These are phyloP conservation scores for Daphne laureola DNA, from an alignment of 441 rosid genomes.

Conservation along the genomic window DNA sequence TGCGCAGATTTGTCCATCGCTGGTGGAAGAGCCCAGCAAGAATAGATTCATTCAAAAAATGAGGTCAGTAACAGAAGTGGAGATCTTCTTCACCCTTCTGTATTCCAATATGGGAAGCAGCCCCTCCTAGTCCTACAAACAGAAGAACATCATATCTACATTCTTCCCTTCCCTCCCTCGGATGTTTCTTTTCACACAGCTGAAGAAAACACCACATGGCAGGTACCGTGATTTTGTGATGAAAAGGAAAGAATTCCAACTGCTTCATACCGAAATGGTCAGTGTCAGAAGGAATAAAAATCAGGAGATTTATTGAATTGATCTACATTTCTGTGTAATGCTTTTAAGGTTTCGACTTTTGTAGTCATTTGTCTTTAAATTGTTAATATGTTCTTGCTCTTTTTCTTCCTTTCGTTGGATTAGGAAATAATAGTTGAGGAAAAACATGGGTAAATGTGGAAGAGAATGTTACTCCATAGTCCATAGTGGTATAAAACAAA, in stretches of 20 bases:
- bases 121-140: slow-evolving; percentile 17
- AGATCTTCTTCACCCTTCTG: slow-evolving; percentile 73
- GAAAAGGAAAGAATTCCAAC: slow-evolving; percentile 14
- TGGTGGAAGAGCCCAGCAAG: slow-evolving; percentile 52
- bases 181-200: slow-evolving; percentile 7
- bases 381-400: too few relatives aligned
- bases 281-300: slow-evolving; percentile 17
- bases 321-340: slow-evolving; percentile 12
- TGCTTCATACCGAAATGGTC: slow-evolving; percentile 9
- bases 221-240: slow-evolving; percentile 10
- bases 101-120: slow-evolving; percentile 66
- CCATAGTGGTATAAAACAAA: too few relatives aligned
- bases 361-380: too few relatives aligned
- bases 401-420: too few relatives aligned
- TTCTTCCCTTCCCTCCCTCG: slow-evolving; percentile 2
- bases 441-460: too few relatives aligned
- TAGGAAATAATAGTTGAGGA: too few relatives aligned
- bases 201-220: background rate
- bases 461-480: too few relatives aligned
- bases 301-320: slow-evolving; percentile 7
- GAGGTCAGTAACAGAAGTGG: slow-evolving; percentile 48
- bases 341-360: too few relatives aligned
- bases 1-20: slow-evolving; percentile 39
- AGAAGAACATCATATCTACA: slow-evolving; percentile 19
- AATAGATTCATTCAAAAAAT: slow-evolving; percentile 50